Evolutionary conservation across 306 rosid species (phyloP).

Genomic region (Malus fusca): DNA sequence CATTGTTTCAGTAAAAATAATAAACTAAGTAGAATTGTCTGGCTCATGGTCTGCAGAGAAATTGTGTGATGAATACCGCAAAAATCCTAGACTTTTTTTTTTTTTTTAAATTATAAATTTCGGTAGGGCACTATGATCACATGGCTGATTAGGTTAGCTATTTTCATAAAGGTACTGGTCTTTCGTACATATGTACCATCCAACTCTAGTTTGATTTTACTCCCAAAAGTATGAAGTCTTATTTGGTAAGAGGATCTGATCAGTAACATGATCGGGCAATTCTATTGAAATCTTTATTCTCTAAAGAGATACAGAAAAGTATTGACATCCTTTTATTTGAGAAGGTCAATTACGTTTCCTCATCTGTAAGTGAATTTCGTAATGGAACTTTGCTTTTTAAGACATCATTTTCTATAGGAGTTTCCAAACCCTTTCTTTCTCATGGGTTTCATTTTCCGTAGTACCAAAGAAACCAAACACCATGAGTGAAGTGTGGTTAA

Average conservation of each 20-base stretch:
- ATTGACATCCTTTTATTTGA: neutral
- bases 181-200: neutral
- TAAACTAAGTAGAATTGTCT: neutral
- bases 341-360: neutral
- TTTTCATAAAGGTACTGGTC: neutral
- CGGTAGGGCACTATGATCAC: neutral
- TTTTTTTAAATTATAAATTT: neutral
- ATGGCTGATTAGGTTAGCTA: neutral
- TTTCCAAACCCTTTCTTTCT: neutral
- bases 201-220: neutral
- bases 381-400: neutral
- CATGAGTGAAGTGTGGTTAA: conserved; percentile 25
- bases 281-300: too few relatives aligned
- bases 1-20: neutral
- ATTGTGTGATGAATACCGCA: neutral
- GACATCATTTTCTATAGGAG: neutral
- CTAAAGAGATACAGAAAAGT: neutral
- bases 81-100: neutral
- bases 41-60: neutral
- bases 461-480: conserved; percentile 62
- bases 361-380: neutral
- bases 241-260: too few relatives aligned
- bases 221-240: too few relatives aligned
- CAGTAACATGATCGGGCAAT: too few relatives aligned
- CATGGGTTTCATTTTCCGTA: conserved; percentile 41